Percentiles rank a stretch among this genome's conserved stretches.
phyloP scores from a whole-genome alignment of 2,329 filamentous ascomycete species.

The Phaeosphaeria sp. region DNA sequence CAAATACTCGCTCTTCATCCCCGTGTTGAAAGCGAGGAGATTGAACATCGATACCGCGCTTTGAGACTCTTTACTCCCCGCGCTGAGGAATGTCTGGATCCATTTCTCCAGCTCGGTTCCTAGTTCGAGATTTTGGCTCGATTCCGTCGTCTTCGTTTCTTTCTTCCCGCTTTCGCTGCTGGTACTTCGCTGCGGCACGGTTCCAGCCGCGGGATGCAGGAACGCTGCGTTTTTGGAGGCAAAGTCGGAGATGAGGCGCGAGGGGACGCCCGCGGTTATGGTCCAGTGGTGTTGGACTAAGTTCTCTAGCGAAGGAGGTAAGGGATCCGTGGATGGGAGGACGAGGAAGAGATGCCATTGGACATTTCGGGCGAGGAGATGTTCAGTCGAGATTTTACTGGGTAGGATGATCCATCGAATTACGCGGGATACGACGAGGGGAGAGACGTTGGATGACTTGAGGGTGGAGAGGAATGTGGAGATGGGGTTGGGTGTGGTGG shows the following conservation, averaged over 20 bases:
- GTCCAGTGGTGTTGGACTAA: conserved; percentile 44
- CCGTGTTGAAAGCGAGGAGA: conserved; percentile 63
- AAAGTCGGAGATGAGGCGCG: conserved; percentile 49
- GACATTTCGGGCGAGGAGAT: conserved; percentile 50
- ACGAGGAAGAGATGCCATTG: conserved; percentile 60
- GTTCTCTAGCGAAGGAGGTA: conserved; percentile 33
- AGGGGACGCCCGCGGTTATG: conserved; percentile 54
- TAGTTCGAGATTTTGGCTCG: conserved; percentile 62
- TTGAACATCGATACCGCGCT: conserved; percentile 69
- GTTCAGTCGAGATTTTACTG: conserved; percentile 48
- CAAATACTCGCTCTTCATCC: conserved; percentile 61
- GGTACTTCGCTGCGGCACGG: conserved; percentile 48
- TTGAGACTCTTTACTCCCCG: conserved; percentile 28
- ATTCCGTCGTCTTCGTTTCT: conserved; percentile 26
- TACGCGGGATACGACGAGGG: conserved; percentile 53
- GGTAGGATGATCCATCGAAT: conserved; percentile 60
- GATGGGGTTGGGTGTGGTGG: conserved; percentile 41
- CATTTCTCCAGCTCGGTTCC: conserved; percentile 59
- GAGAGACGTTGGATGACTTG: conserved; percentile 39
- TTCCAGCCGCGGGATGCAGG: conserved; percentile 45
- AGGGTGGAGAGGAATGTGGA: conserved; percentile 52
- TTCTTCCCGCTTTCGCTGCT: background rate
- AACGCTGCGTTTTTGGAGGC: conserved; percentile 45
- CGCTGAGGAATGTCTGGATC: conserved; percentile 50
- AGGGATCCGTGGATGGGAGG: conserved; percentile 34